Base-by-base conservation (phyloP, 805 yeast species). In the Zygosaccharomyces siamensis region DNA sequence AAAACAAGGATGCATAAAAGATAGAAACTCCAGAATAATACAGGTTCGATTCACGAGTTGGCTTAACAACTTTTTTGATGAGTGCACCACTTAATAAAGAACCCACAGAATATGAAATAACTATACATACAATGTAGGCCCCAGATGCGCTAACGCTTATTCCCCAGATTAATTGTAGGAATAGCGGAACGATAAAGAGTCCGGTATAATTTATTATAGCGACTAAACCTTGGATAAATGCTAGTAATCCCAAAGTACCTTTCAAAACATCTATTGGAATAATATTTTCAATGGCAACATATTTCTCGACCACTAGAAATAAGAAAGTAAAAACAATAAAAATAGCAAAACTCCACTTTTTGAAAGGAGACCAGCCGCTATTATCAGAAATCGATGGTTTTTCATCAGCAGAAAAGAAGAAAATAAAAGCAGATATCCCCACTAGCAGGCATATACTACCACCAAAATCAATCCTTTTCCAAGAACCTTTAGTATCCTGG, bases 161-260 rank as follows among this genome's bases (percentile, higher is more conserved):
- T 36, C 64, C 69, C 45, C 73, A 76, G 5, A 74, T 67, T n/a
- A 71, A 57, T 52, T 74, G 78, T n/a, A 72, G 58, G 50, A 72
- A 74, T 7, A 73, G 46, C 2, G 78, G 78, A 4, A 69, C 55
- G 3, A 68, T 50, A 53, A 71, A 74, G 23, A 68, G 62, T 14
- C 59, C 56, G 42, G 69, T 65, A 50, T 70, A 72, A 5, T 68
- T 49, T 0, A 70, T 55, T 58, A 71, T 60, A 0, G 74, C 56
- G 18, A 72, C 72, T 47, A 72, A 66, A 47, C 70, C 63, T 4
- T 71, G 66, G 18, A 65, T 59, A 26, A 72, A 55, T 0, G 74
- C 73, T 1, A 73, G 62, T 1, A 68, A 46, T 30, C 76, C 69
- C 14, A 74, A 53, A 10, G 68, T 52, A 4, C 78, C 78, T 43